Percentiles rank a stretch among this genome's conserved stretches.
These are phyloP conservation scores for Crepidotus variabilis DNA, from an alignment of 768 basidiomycete species.

Conservation along the genomic window DNA sequence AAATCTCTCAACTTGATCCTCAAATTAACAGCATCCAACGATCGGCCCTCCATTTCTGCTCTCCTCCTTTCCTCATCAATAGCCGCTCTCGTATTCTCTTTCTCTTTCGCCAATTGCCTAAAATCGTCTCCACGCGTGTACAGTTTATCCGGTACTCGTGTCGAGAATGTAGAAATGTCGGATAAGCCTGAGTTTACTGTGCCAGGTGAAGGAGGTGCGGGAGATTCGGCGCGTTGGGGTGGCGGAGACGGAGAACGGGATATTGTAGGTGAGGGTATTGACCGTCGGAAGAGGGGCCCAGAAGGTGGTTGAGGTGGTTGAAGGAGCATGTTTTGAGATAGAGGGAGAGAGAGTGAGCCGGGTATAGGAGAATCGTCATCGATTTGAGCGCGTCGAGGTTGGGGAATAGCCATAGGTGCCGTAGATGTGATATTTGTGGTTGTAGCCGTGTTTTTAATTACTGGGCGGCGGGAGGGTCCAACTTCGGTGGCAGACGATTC, in stretches of 20 bases:
- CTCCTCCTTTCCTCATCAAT: conserved; percentile 24
- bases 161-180: conserved; percentile 25
- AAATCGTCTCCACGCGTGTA: conserved; percentile 32
- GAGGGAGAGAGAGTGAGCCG: conserved; percentile 11
- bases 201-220: conserved; percentile 15
- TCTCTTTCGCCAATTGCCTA: conserved; percentile 36
- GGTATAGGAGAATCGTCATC: conserved; percentile 16
- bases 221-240: conserved; percentile 8
- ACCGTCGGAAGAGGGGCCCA: conserved; percentile 15
- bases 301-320: conserved; percentile 22
- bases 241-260: conserved; percentile 7
- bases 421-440: background rate
- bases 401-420: background rate
- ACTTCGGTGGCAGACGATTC: conserved; percentile 1
- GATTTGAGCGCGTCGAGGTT: background rate
- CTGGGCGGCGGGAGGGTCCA: background rate
- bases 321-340: conserved; percentile 20
- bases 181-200: conserved; percentile 20
- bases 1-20: conserved; percentile 32
- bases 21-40: conserved; percentile 35
- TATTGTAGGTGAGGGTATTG: conserved; percentile 1
- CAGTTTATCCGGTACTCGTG: conserved; percentile 25
- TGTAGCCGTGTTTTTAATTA: background rate
- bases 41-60: conserved; percentile 27
- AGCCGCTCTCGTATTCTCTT: conserved; percentile 24